phyloP scores from a whole-genome alignment of 768 basidiomycete genomes.

The Calocera viscosa region DNA sequence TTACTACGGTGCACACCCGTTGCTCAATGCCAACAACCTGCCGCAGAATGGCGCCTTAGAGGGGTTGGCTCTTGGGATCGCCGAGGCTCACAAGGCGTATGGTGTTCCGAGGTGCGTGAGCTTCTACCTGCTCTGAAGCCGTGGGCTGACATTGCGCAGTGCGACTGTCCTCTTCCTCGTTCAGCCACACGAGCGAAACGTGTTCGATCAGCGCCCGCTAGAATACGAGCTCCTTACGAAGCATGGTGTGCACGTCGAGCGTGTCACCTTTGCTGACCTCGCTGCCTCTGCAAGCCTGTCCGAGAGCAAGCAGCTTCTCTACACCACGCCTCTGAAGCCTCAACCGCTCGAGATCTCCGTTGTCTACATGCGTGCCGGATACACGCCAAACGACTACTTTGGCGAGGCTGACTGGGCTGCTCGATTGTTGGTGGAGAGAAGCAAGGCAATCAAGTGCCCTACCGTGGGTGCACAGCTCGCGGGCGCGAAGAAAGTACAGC shows the following conservation, averaged over 20 bases:
- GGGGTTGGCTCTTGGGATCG: slow-evolving; percentile 63
- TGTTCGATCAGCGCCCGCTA: slow-evolving; percentile 83
- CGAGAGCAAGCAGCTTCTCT: slow-evolving; percentile 20
- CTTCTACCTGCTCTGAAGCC: background rate
- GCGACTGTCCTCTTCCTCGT: slow-evolving; percentile 74
- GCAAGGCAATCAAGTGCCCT: slow-evolving; percentile 84
- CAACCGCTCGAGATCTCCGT: slow-evolving; percentile 58
- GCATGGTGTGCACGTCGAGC: slow-evolving; percentile 63
- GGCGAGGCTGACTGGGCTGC: slow-evolving; percentile 51
- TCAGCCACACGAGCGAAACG: slow-evolving; percentile 77
- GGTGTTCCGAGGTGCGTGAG: slow-evolving; percentile 38
- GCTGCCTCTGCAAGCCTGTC: slow-evolving; percentile 41
- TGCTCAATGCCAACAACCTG: slow-evolving; percentile 43
- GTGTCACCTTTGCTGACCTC: slow-evolving; percentile 66
- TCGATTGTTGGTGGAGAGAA: slow-evolving; percentile 67
- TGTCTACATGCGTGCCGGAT: slow-evolving; percentile 85
- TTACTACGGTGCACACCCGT: slow-evolving; percentile 51
- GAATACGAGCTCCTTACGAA: slow-evolving; percentile 75
- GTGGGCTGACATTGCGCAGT: slow-evolving; percentile 21
- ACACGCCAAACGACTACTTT: slow-evolving; percentile 70
- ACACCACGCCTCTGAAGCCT: slow-evolving; percentile 27
- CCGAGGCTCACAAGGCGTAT: slow-evolving; percentile 67
- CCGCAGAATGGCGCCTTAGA: slow-evolving; percentile 61
- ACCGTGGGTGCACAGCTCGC: slow-evolving; percentile 85
- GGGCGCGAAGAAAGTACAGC: slow-evolving; percentile 90